Evolutionary conservation across 768 basidiomycete species (phyloP).

Genomic region (Russula griseocarnosa): DNA sequence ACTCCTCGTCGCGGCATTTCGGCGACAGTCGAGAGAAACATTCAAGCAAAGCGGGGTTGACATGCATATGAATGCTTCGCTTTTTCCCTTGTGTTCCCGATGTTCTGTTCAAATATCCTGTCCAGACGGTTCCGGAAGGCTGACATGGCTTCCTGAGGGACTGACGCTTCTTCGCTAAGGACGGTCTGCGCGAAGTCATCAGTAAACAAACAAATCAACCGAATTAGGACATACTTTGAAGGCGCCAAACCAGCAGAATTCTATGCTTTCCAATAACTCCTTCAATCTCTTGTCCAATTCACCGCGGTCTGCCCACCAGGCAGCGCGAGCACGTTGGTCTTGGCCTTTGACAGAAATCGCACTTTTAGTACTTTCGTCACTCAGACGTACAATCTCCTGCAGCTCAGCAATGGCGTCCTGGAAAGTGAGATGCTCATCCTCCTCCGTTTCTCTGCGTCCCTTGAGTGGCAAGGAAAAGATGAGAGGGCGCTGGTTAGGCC

Average conservation of each 20-base stretch:
- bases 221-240: constrained; percentile 69
- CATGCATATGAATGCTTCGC: constrained; percentile 44
- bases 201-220: constrained; percentile 2
- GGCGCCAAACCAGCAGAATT: constrained; percentile 95
- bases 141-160: constrained; percentile 45
- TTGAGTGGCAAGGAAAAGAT: constrained; percentile 89
- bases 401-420: constrained; percentile 72
- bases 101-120: constrained; percentile 65
- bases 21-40: constrained; percentile 83
- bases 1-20: constrained; percentile 84
- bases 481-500: constrained; percentile 56
- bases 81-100: constrained; percentile 62
- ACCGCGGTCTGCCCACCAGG: constrained; percentile 84
- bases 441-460: constrained; percentile 70
- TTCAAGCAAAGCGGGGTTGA: constrained; percentile 75
- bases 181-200: constrained; percentile 48
- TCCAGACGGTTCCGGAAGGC: constrained; percentile 68
- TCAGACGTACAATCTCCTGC: constrained; percentile 70
- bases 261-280: constrained; percentile 75
- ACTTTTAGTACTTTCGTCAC: constrained; percentile 68
- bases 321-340: constrained; percentile 56
- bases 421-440: constrained; percentile 68
- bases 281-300: constrained; percentile 74
- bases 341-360: constrained; percentile 69
- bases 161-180: constrained; percentile 45